Evolutionary conservation across 352 stramenopile species (phyloP), one percentile per base, ranked within the genome.

Genomic region (Phytophthora ohioensis): DNA sequence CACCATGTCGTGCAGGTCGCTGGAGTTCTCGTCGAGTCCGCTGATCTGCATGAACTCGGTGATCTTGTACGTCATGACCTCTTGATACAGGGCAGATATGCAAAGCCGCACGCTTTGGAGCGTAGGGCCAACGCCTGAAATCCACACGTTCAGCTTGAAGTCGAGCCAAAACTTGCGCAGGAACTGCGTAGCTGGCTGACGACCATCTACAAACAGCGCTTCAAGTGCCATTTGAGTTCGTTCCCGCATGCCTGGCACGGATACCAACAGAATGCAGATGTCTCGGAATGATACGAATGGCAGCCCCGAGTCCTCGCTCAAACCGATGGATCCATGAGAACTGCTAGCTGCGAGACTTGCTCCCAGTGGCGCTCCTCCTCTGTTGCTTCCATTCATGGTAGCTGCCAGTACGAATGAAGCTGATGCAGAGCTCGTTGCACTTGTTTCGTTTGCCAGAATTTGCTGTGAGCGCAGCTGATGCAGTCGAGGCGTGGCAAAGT

Each of bases 391-490:
- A 31, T 71, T 79, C 15, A 64, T 38, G 10, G 66, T 58, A 31
- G 55, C 13, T 38, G 56, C 9, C 15, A 71, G 49, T 4, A 49
- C 42, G 15, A 76, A 71, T 0, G 75, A 77, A 32, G 63, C 54
- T 1, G 71, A 69, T 12, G 62, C 45, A 1, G 67, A 64, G 17
- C 56, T 69, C 4, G 53, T 64, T 9, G 63, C 34, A 21, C 54
- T 67, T 0, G 51, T 69, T 57, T 91, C 80, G 10, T 57, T 76
- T 0, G 39, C 61, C 32, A 88, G 64, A 52, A 91, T 84, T 63
- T 91, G 80, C 55, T 88, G 76, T 1, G 82, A 91, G 2, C 82
- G 79, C 8, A 85, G 59, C 34, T 91, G 81, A 46, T 85, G 72
- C 32, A 87, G 35, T 21, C 70, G 70, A 11, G 80, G 42, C 0